Base-by-base conservation (phyloP, 106 monocot genomes). In the Vanilla planifolia region DNA sequence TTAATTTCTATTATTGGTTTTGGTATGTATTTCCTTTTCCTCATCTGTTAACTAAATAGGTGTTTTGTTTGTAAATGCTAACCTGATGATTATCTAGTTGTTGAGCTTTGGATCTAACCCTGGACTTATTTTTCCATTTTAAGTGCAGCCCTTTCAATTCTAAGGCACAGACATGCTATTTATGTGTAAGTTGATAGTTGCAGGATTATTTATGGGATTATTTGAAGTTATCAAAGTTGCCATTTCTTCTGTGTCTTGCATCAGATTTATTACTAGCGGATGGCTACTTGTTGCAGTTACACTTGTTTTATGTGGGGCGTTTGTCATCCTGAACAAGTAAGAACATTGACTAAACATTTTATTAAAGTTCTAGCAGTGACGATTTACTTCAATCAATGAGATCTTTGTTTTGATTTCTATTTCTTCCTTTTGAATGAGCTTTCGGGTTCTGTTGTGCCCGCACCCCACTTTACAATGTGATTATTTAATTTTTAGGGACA, bases 211-310 rank as follows among this genome's bases (percentile, higher is more conserved):
- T 22, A 44, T 26, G 5, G 4, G 37, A 3, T 45, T 45, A 3
- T 45, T 45, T 45, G 3, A 45, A 45, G 20, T 5, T 17, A 19
- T 45, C 44, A n/a, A n/a, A n/a, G n/a, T n/a, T n/a, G n/a, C n/a
- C n/a, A n/a, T n/a, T n/a, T n/a, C n/a, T n/a, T 20, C 6, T 42
- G 16, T 42, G n/a, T 45, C 20, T 72, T 79, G n/a, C n/a, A n/a
- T 73, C 85, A 93, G 92, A 81, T 88, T 93, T 72, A 63, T 85
- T 16, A 40, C 71, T 28, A 74, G 76, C 64, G 88, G 88, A 16
- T 88, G 92, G 92, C 60, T 82, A 64, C 79, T 93, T 66, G 92
- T 93, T 47, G 71, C 79, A 32, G 61, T 79, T 17, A 88, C 81
- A 16, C 85, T 93, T 46, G 19, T 78, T 69, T 85, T 93, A 47